phyloP scores from a whole-genome alignment of 2,329 filamentous ascomycete species.

The Pseudophaeomoniella oleicola region DNA sequence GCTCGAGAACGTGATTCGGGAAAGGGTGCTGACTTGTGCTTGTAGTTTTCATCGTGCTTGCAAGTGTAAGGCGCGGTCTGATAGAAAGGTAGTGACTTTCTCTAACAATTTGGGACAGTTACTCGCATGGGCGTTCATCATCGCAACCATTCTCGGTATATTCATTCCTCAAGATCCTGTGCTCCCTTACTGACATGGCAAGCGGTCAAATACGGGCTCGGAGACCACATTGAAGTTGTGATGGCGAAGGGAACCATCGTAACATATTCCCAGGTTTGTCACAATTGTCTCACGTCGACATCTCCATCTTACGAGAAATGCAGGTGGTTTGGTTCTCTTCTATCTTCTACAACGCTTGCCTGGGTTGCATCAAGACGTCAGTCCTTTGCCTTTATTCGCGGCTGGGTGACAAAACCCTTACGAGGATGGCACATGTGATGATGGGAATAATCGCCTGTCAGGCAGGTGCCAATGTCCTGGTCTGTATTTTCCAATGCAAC shows the following conservation, averaged over 20 bases:
- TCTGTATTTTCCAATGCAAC: conserved; percentile 28
- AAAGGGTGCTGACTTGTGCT: too few relatives aligned
- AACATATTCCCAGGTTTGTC: conserved; percentile 6
- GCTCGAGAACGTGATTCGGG: too few relatives aligned
- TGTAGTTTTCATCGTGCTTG: too few relatives aligned
- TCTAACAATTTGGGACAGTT: too few relatives aligned
- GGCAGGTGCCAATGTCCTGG: conserved; percentile 24
- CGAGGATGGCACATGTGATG: conserved; percentile 22
- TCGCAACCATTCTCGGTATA: conserved; percentile 19
- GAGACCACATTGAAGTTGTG: conserved; percentile 13
- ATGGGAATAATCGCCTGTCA: conserved; percentile 25
- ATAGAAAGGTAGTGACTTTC: too few relatives aligned
- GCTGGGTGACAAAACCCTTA: conserved; percentile 24
- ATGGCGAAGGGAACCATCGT: conserved; percentile 6
- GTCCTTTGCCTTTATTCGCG: conserved; percentile 31
- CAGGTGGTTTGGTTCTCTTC: conserved; percentile 29
- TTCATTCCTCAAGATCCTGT: too few relatives aligned
- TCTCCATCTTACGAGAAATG: conserved; percentile 1
- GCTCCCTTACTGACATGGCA: conserved; percentile 8
- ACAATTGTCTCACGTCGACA: not conserved
- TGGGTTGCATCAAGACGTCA: conserved; percentile 34
- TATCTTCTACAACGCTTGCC: conserved; percentile 30
- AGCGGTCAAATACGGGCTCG: conserved; percentile 13
- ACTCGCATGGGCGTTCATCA: conserved; percentile 21
- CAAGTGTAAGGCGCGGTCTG: too few relatives aligned